Percentiles rank a stretch among this genome's conserved stretches.
Evolutionary conservation across 805 yeast species (phyloP).

Genomic region (Pichia heedii): DNA sequence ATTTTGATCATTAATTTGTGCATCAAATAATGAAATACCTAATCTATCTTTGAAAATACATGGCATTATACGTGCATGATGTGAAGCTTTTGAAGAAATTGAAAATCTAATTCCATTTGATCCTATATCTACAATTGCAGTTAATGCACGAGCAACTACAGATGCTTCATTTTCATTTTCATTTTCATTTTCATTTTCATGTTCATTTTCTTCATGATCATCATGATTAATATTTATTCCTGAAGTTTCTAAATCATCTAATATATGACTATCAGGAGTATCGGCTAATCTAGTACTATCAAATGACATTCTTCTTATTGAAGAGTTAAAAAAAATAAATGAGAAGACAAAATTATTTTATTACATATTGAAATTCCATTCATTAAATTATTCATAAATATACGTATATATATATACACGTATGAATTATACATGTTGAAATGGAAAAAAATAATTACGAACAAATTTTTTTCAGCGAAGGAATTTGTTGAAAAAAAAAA

Average conservation of each 20-base stretch:
- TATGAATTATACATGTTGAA: too few relatives aligned
- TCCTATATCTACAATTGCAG: slow-evolving; percentile 69
- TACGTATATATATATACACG: too few relatives aligned
- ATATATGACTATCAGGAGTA: slow-evolving; percentile 22
- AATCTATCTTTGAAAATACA: slow-evolving; percentile 68
- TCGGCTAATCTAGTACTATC: slow-evolving; percentile 23
- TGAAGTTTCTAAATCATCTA: slow-evolving; percentile 19
- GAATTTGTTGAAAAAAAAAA: too few relatives aligned
- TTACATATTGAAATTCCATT: too few relatives aligned
- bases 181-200: slow-evolving; percentile 28
- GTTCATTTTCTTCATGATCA: slow-evolving; percentile 10
- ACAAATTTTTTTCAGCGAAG: too few relatives aligned
- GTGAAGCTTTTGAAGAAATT: slow-evolving; percentile 58
- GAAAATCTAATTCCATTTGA: slow-evolving; percentile 69
- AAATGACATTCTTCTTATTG: slow-evolving; percentile 26
- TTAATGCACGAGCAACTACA: slow-evolving; percentile 46
- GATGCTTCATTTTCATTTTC: slow-evolving; percentile 27
- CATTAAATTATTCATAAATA: too few relatives aligned
- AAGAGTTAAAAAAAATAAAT: too few relatives aligned
- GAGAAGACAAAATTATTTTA: too few relatives aligned
- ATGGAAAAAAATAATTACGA: too few relatives aligned
- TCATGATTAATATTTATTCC: slow-evolving; percentile 11
- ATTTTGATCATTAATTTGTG: slow-evolving; percentile 32
- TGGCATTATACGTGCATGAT: slow-evolving; percentile 69
- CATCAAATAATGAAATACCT: slow-evolving; percentile 61